Conservation (phyloP, 164 flowering plant genomes). For the grape (Vitis vinifera) region DNA sequence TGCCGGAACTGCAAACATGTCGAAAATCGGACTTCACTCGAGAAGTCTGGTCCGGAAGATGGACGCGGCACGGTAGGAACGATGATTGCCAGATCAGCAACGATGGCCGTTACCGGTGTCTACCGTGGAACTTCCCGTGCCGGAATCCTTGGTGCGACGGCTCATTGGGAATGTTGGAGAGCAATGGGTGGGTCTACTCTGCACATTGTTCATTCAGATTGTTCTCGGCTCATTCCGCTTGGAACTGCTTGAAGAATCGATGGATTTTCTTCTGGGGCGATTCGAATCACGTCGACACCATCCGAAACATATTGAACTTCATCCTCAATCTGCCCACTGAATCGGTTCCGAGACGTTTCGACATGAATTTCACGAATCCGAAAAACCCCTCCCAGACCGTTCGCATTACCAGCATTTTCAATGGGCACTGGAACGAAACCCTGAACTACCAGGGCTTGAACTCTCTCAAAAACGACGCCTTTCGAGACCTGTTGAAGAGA, state of each 20-base stretch:
- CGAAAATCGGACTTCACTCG: conserved; percentile 49
- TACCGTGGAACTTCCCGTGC: conserved; percentile 48
- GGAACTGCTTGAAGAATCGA: conserved; percentile 73
- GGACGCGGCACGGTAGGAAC: conserved; percentile 81
- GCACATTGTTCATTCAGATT: conserved; percentile 77
- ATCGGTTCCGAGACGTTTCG: conserved; percentile 68
- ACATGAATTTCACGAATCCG: conserved; percentile 75
- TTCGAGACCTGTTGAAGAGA: conserved; percentile 45
- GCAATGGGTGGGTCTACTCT: conserved; percentile 97
- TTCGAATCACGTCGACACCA: conserved; percentile 92
- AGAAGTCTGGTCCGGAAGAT: conserved; percentile 77
- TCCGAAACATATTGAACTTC: conserved; percentile 83
- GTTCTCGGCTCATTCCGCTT: conserved; percentile 57
- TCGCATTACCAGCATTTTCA: conserved; percentile 88
- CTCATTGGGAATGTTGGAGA: conserved; percentile 70
- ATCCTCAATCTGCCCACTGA: conserved; percentile 50
- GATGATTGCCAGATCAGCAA: conserved; percentile 59
- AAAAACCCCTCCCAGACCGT: conserved; percentile 52
- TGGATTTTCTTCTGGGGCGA: conserved; percentile 99
- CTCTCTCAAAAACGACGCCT: conserved; percentile 61
- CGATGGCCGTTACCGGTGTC: conserved; percentile 82
- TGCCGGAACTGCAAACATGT: conserved; percentile 52
- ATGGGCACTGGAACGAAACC: conserved; percentile 76
- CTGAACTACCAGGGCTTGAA: conserved; percentile 72
- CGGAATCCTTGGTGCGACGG: conserved; percentile 81